Evolutionary conservation across 2,329 filamentous ascomycete genomes (phyloP), one percentile per base, ranked within the genome.

Genomic region (Aspergillus ustus): DNA sequence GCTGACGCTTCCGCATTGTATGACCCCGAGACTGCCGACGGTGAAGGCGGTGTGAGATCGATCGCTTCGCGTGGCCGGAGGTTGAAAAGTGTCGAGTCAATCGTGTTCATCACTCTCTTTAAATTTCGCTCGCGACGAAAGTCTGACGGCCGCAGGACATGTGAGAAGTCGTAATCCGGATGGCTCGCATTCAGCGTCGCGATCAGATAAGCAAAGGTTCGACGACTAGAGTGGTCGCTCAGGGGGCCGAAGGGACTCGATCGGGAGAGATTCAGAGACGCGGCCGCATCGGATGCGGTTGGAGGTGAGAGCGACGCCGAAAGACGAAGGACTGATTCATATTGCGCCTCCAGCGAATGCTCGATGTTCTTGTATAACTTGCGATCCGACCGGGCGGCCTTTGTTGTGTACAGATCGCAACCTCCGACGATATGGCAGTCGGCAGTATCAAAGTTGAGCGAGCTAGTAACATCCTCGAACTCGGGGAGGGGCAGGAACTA

Each of bases 331-430:
- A 96, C 86, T 7, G 93, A 91, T 69, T 93, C 91, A 83, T 98
- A 93, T 77, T 97, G 92, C 43, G 91, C 91, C 77, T 96, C 93
- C 62, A 99, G 87, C 31, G 91, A 93, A 73, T 91, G 88, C 75
- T 97, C 93, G 73, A 99, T 98, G 74, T 90, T 91, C 79, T 93
- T 96, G 83, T 97, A 97, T 8, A 99, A 84, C 75, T 98, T 98
- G 85, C 97, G 97, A 77, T 99, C 95, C 66, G 90, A 89, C 50
- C 93, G 93, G 59, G 94, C 93, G 31, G 95, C 93, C 79, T 99
- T 99, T 28, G 93, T 97, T 9, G 94, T 98, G 83, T 97, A 99
- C 19, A 98, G 85, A 77, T 99, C 95, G 83, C 94, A 98, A 67
- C 92, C 91, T 70, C 95, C 95, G 29, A 93, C 90, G 63, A 99